Conservation (phyloP, 2,329 filamentous ascomycete genomes). For the Emergomyces pasteurianus region DNA sequence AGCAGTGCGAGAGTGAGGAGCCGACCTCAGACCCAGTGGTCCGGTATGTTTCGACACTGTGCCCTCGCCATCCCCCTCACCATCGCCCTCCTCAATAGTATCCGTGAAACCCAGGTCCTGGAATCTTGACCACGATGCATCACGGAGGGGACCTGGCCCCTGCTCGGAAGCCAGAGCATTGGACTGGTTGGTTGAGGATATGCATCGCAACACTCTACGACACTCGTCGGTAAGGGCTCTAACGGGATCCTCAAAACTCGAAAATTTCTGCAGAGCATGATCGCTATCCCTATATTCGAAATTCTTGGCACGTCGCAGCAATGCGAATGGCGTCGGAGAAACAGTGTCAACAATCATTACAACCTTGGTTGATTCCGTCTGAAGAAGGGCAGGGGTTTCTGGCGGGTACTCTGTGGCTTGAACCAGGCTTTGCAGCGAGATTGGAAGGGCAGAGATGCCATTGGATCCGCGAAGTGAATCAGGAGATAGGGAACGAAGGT, state of each 20-base stretch:
- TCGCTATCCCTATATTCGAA: constrained; percentile 93
- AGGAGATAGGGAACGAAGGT: constrained; percentile 80
- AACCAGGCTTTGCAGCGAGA: constrained; percentile 80
- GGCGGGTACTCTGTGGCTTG: constrained; percentile 93
- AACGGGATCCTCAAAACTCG: constrained; percentile 80
- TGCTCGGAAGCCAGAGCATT: constrained; percentile 54
- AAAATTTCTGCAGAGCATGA: constrained; percentile 68
- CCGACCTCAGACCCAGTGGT: constrained; percentile 47
- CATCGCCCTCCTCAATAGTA: constrained; percentile 58
- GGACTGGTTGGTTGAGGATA: constrained; percentile 81
- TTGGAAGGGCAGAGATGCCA: constrained; percentile 74
- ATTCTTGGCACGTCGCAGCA: constrained; percentile 80
- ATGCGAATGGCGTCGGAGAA: constrained; percentile 84
- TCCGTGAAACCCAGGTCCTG: constrained; percentile 87
- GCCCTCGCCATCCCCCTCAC: constrained; percentile 43
- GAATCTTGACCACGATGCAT: constrained; percentile 93
- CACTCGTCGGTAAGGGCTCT: constrained; percentile 87
- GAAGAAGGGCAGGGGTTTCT: constrained; percentile 60
- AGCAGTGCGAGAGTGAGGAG: constrained; percentile 54
- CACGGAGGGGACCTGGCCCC: constrained; percentile 59
- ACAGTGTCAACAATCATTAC: constrained; percentile 95
- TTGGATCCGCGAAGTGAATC: constrained; percentile 55
- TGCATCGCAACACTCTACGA: constrained; percentile 73
- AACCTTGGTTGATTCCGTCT: constrained; percentile 72
- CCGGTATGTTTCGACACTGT: constrained; percentile 25